phyloP scores from a whole-genome alignment of 2,329 filamentous ascomycete genomes.

The Trichoderma citrinoviride region DNA sequence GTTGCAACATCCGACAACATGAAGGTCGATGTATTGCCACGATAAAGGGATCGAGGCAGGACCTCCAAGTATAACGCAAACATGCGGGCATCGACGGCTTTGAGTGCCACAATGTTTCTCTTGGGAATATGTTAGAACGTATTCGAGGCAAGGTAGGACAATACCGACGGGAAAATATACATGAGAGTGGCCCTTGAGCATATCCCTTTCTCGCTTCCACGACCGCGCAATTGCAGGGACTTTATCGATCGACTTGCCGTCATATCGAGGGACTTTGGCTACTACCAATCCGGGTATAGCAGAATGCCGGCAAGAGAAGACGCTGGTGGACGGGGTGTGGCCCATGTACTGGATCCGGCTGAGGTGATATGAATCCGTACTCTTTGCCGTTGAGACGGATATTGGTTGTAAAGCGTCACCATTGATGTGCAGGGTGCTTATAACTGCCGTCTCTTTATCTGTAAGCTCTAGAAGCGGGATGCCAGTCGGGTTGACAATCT shows the following conservation, averaged over 20 bases:
- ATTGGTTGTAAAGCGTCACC: too few species aligned
- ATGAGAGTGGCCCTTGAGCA: background rate
- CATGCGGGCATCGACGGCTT: constrained; percentile 11
- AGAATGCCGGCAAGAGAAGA: constrained; percentile 3
- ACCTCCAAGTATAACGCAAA: background rate
- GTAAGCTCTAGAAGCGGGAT: background rate
- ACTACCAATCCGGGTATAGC: background rate
- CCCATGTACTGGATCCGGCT: background rate
- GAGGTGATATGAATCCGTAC: background rate
- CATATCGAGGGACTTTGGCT: constrained; percentile 2
- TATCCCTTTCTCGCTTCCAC: background rate
- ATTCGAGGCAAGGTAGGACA: background rate
- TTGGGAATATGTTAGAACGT: background rate
- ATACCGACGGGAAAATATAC: background rate
- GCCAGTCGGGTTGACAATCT: background rate
- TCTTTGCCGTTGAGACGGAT: background rate
- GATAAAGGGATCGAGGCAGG: background rate
- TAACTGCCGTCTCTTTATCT: background rate
- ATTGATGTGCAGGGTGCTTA: background rate
- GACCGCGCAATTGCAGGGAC: background rate
- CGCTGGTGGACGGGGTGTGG: background rate
- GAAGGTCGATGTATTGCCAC: background rate
- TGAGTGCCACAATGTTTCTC: background rate
- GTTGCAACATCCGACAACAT: background rate
- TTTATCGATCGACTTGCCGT: background rate